Percentiles rank a stretch among this genome's conserved stretches.
Evolutionary conservation across 2,329 filamentous ascomycete genomes (phyloP).

Genomic region (Clarireedia homoeocarpa): DNA sequence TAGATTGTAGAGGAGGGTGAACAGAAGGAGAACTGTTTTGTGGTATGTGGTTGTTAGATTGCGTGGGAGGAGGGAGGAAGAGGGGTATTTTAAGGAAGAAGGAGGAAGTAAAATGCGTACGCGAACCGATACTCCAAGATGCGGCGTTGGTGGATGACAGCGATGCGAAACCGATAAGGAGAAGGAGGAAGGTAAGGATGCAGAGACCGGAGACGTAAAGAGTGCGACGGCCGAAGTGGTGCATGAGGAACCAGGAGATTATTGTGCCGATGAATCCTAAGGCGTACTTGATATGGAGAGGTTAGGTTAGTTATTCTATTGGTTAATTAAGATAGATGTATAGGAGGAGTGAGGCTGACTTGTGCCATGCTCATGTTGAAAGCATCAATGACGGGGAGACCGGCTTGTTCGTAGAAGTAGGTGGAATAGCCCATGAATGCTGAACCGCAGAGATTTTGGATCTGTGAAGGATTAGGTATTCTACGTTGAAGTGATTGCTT

Average conservation of each 20-base stretch:
- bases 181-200: conserved; percentile 33
- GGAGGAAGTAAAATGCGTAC: neutral
- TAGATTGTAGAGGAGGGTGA: conserved; percentile 75
- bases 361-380: conserved; percentile 46
- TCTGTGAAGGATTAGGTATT: neutral
- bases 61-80: neutral
- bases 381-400: conserved; percentile 39
- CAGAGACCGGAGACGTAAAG: conserved; percentile 42
- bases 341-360: neutral
- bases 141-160: conserved; percentile 34
- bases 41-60: neutral
- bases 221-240: conserved; percentile 40
- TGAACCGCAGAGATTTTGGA: conserved; percentile 53
- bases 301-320: neutral
- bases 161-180: conserved; percentile 39
- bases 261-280: conserved; percentile 45
- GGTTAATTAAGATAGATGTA: neutral
- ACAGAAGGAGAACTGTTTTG: conserved; percentile 61
- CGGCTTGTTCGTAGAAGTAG: conserved; percentile 50
- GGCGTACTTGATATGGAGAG: conserved; percentile 20
- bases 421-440: conserved; percentile 57
- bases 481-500: neutral
- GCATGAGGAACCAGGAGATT: conserved; percentile 41
- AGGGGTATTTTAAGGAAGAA: neutral
- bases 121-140: conserved; percentile 36